These are phyloP conservation scores for Solanum virginianum DNA, from an alignment of 257 asterid species.

Conservation along the genomic window DNA sequence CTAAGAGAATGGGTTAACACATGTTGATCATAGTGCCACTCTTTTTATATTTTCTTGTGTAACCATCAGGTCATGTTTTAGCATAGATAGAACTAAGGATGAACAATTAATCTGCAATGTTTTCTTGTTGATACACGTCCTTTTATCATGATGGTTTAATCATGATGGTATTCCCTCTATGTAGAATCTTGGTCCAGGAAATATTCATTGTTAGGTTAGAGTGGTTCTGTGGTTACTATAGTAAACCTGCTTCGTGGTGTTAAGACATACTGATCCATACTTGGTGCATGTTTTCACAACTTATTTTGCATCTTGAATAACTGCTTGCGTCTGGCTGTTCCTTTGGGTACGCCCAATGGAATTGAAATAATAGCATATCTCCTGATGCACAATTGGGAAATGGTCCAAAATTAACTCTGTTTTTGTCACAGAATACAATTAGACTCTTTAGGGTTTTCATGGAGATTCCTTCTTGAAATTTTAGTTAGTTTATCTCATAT, in stretches of 20 bases:
- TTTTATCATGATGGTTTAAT: neutral
- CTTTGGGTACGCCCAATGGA: neutral
- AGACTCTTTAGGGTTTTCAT: neutral
- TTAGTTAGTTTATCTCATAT: neutral
- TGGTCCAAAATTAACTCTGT: neutral
- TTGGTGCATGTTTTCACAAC: neutral
- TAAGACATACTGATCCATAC: neutral
- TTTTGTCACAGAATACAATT: neutral
- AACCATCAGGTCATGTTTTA: neutral
- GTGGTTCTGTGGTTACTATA: neutral
- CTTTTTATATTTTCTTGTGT: neutral
- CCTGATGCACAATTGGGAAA: too few species aligned
- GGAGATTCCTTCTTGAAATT: neutral
- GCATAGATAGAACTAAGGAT: neutral
- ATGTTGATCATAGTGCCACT: neutral
- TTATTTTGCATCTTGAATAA: neutral
- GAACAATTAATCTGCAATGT: neutral
- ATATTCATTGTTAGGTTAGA: neutral
- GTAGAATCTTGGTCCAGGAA: neutral
- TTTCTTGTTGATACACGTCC: neutral
- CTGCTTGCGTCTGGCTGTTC: neutral
- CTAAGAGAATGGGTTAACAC: neutral
- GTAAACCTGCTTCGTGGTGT: neutral
- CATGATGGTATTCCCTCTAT: neutral
- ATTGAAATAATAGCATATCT: neutral